Percentiles rank a stretch among this genome's conserved stretches.
Conservation (phyloP, 352 stramenopile species). For the Blastocystis sp. region DNA sequence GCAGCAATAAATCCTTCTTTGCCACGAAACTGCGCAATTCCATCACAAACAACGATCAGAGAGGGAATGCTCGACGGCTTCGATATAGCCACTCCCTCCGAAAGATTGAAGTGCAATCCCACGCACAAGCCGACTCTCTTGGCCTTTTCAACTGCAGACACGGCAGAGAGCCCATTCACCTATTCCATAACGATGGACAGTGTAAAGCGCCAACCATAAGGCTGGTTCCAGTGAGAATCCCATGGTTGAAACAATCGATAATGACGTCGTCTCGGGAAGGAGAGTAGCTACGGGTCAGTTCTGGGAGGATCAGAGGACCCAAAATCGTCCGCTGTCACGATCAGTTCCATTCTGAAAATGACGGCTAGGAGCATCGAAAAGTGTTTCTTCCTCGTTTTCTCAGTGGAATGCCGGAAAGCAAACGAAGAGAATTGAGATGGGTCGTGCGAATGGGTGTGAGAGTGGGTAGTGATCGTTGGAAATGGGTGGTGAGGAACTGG, state of each 20-base stretch:
- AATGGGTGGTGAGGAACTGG: no score
- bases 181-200: not conserved
- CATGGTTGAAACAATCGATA: conserved; percentile 51
- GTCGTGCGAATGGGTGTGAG: no score
- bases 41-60: not conserved
- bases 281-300: conserved; percentile 60
- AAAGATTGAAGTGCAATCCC: conserved; percentile 67
- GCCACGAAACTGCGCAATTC: conserved; percentile 46
- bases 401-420: no score
- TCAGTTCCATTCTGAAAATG: conserved; percentile 47
- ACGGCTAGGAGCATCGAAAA: not conserved
- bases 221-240: conserved; percentile 62
- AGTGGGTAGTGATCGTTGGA: no score
- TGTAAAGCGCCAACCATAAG: conserved; percentile 8
- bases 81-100: conserved; percentile 48
- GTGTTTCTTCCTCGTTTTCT: not conserved
- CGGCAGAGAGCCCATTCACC: conserved; percentile 60
- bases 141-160: conserved; percentile 45
- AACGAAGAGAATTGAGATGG: no score
- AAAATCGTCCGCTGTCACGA: conserved; percentile 62
- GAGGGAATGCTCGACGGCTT: conserved; percentile 8
- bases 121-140: conserved; percentile 47
- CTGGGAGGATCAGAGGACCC: not conserved
- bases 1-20: conserved; percentile 67
- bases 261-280: conserved; percentile 50